A percentile compares a stretch with the other conserved stretches of the same genome.
These are phyloP conservation scores for Aspergillus uvarum DNA, from an alignment of 2,329 filamentous ascomycete genomes.

Conservation along the genomic window DNA sequence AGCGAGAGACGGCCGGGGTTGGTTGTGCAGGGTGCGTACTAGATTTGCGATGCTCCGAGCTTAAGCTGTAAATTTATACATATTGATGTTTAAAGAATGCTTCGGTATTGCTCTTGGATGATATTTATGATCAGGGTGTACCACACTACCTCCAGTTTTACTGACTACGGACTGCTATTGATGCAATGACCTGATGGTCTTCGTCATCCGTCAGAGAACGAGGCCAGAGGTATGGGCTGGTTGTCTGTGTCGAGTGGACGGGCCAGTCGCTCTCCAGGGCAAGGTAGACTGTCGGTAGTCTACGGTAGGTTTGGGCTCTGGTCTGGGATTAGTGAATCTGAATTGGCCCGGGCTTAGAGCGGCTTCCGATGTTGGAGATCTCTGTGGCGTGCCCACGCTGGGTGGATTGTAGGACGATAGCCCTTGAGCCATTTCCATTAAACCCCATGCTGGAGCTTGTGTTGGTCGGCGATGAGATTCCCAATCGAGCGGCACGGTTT, in stretches of 20 bases:
- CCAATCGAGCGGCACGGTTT: conserved; percentile 9
- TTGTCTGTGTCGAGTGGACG: neutral
- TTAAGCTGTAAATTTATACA: neutral
- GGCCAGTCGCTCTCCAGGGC: neutral
- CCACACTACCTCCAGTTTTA: too few relatives aligned
- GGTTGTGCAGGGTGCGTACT: conserved; percentile 20
- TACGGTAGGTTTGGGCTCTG: neutral
- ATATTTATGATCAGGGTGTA: too few relatives aligned
- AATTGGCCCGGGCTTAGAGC: neutral
- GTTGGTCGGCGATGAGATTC: neutral
- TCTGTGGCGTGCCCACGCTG: neutral
- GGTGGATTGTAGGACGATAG: neutral
- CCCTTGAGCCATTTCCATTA: neutral
- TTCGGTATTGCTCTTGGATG: too few relatives aligned
- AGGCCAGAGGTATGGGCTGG: too few relatives aligned
- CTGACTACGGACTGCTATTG: too few relatives aligned
- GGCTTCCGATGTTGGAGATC: neutral
- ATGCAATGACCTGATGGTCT: too few relatives aligned
- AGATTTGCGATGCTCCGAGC: neutral
- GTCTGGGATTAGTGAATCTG: neutral
- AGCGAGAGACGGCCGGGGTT: neutral
- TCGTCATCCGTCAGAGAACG: too few relatives aligned
- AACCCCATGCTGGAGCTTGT: neutral
- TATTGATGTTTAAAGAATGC: neutral
- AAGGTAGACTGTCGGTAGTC: neutral